Percentiles rank a stretch among this genome's conserved stretches.
Evolutionary conservation across 345 rosid genomes (phyloP).

Genomic region (Cardamine resedifolia): DNA sequence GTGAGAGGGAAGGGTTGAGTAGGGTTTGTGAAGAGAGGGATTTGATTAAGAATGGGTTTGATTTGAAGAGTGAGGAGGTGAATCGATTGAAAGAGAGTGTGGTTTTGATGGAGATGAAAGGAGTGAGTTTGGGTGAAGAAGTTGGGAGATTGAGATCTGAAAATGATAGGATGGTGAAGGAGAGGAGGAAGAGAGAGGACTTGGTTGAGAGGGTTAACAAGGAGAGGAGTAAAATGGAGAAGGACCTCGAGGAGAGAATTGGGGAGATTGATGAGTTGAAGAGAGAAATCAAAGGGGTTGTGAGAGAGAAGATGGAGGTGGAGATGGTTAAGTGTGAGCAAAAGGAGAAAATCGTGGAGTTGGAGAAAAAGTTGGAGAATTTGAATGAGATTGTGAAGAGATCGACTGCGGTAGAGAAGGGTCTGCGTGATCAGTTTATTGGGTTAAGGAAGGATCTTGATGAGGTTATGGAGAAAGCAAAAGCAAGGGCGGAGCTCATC

Average conservation of each 20-base stretch:
- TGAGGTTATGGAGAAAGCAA: slow-evolving; percentile 42
- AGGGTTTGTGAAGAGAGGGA: slow-evolving; percentile 56
- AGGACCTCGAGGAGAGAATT: slow-evolving; percentile 34
- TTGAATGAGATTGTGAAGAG: slow-evolving; percentile 38
- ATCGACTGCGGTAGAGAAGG: slow-evolving; percentile 47
- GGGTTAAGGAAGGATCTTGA: slow-evolving; percentile 52
- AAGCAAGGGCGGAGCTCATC: slow-evolving; percentile 43
- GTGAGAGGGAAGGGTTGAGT: slow-evolving; percentile 38
- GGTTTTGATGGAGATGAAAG: slow-evolving; percentile 43
- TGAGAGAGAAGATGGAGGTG: slow-evolving; percentile 42
- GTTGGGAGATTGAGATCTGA: slow-evolving; percentile 41
- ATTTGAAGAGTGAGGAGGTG: slow-evolving; percentile 41
- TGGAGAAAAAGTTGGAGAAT: slow-evolving; percentile 42
- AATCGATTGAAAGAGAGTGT: slow-evolving; percentile 44
- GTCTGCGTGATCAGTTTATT: slow-evolving; percentile 38
- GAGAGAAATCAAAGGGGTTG: slow-evolving; percentile 37
- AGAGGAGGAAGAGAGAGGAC: slow-evolving; percentile 39
- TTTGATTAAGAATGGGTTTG: slow-evolving; percentile 39
- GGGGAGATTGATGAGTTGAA: slow-evolving; percentile 43
- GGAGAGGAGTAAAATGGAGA: slow-evolving; percentile 42
- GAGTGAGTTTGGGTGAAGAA: slow-evolving; percentile 37
- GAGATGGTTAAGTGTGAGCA: slow-evolving; percentile 44
- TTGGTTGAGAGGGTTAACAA: slow-evolving; percentile 28
- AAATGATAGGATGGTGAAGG: slow-evolving; percentile 38
- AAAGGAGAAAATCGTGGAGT: slow-evolving; percentile 37